A percentile compares a stretch with the other conserved stretches of the same genome.
Evolutionary conservation across 345 rosid species (phyloP).

Genomic region (Eucalyptus albens): DNA sequence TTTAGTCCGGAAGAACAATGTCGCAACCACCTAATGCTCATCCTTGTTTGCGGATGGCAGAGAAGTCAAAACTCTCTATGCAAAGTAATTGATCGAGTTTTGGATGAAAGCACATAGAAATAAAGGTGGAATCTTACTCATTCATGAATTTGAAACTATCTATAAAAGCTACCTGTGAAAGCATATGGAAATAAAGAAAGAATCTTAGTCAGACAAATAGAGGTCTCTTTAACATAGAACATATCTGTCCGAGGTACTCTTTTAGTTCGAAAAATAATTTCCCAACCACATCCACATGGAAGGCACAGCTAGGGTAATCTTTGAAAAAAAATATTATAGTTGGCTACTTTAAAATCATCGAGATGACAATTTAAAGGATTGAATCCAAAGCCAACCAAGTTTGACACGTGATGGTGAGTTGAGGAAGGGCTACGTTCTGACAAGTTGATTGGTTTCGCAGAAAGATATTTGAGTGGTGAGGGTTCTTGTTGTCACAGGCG

Average conservation of each 20-base stretch:
- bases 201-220: not conserved
- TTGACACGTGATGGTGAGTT: not conserved
- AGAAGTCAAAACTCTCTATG: not conserved
- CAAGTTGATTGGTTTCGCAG: not conserved
- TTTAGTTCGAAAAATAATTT: no score
- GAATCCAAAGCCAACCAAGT: not conserved
- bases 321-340: not conserved
- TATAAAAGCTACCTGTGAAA: not conserved
- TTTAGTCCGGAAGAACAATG: not conserved
- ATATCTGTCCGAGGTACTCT: not conserved
- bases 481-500: not conserved
- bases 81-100: not conserved
- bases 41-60: not conserved
- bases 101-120: not conserved
- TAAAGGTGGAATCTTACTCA: not conserved
- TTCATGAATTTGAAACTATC: not conserved
- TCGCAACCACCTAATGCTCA: not conserved
- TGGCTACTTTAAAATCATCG: not conserved
- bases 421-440: not conserved
- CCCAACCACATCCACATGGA: not conserved
- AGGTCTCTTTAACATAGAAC: not conserved
- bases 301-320: not conserved
- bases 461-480: not conserved
- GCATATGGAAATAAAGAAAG: not conserved
- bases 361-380: not conserved